These are phyloP conservation scores for Gelatoporia subvermispora DNA, from an alignment of 768 basidiomycete species.

Conservation along the genomic window DNA sequence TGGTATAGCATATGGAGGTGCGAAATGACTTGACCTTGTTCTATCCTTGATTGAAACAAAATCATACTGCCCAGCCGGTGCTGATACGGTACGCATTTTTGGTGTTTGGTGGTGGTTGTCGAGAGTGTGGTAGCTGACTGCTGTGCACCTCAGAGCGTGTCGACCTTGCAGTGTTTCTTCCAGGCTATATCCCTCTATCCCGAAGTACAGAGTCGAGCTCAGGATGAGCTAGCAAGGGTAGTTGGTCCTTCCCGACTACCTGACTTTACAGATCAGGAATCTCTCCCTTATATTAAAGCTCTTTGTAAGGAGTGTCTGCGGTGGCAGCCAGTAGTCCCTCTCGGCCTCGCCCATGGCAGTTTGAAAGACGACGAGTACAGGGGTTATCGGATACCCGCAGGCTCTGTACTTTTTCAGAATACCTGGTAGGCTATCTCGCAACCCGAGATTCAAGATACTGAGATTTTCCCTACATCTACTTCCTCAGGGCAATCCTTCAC, in stretches of 20 bases:
- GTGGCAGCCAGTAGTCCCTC: conserved; percentile 29
- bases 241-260: conserved; percentile 54
- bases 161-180: conserved; percentile 37
- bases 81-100: conserved; percentile 8
- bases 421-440: background rate
- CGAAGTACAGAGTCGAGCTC: conserved; percentile 48
- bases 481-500: conserved; percentile 43
- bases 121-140: background rate
- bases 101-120: background rate
- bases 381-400: background rate
- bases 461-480: too few relatives aligned
- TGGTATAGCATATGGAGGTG: conserved; percentile 7
- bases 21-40: background rate
- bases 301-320: conserved; percentile 48
- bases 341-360: background rate
- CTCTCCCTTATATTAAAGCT: conserved; percentile 53
- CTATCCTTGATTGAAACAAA: too few relatives aligned
- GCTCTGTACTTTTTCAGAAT: background rate
- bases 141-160: conserved; percentile 22
- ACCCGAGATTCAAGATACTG: background rate
- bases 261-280: conserved; percentile 45
- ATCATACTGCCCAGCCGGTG: conserved; percentile 1
- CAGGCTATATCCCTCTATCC: conserved; percentile 63
- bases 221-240: conserved; percentile 59
- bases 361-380: background rate